Base-by-base conservation (phyloP, 805 yeast species). In the Kodamaea sagamina region DNA sequence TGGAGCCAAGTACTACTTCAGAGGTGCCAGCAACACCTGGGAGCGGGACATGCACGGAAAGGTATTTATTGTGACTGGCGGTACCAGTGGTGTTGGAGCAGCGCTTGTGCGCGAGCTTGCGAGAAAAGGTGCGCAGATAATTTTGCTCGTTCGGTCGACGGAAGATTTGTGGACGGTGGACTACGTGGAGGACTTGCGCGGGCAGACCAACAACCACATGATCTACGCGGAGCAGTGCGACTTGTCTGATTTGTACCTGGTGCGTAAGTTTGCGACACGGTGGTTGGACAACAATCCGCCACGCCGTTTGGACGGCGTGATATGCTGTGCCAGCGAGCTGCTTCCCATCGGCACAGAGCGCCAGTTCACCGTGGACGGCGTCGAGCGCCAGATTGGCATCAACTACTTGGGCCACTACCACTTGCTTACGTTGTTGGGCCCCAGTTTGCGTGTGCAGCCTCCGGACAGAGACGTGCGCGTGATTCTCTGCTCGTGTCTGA, bases 251-350 rank as follows among this genome's bases (percentile, higher is more conserved):
- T 68, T 93, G 44, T 70, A 82, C 57, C 81, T 89, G 2, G 76
- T 93, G 9, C 75, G 99, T 54, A 81, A 82, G 58, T 93, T 93
- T 69, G 97, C 97, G 21, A 90, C 98, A 1, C 81, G 75, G 47
- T 93, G 98, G 98, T 72, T 93, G 46, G 95, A 93, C 61, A 89
- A 86, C 57, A 69, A 81, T 24, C 95, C 97, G 2, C 93, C 97
- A 8, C 75, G 99, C 54, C 67, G 99, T 43, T 70, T 93, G 35
- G 99, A 93, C 63, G 95, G 95, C 44, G 78, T 93, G 21, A 63
- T 93, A 1, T 86, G 96, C 57, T 81, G 89, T 65, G 97, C 97
- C 2, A 90, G 87, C 6, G 90, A 88, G 41, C 72, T 82, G 47
- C 68, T 82, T 43, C 98, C 99, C 0, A 72, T 79, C 36, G 82